Conservation (phyloP, 2,329 filamentous ascomycete genomes). For the Rhynchosporium agropyri region DNA sequence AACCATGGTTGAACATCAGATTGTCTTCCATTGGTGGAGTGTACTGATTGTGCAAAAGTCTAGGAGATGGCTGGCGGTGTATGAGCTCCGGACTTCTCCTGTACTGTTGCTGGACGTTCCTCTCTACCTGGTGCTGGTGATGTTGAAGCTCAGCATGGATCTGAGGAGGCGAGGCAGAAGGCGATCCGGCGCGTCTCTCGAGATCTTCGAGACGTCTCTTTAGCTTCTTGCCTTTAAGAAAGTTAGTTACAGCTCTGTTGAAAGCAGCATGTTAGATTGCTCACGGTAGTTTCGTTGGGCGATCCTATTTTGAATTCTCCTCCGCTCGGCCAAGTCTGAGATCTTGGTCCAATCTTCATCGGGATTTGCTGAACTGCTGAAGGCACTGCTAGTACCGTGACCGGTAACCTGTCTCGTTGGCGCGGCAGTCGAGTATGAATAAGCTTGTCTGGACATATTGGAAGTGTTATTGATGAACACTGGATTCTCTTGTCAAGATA, state of each 20-base stretch:
- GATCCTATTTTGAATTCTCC: constrained; percentile 96
- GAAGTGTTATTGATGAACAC: constrained; percentile 22
- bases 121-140: constrained; percentile 27
- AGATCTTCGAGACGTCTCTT: constrained; percentile 87
- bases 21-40: constrained; percentile 70
- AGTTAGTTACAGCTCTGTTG: constrained; percentile 24
- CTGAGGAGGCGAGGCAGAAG: constrained; percentile 58
- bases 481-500: constrained; percentile 22
- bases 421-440: constrained; percentile 39
- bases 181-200: constrained; percentile 73
- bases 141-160: constrained; percentile 51
- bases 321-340: constrained; percentile 90
- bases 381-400: constrained; percentile 88
- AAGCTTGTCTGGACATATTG: constrained; percentile 42
- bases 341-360: constrained; percentile 99
- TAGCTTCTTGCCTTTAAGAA: constrained; percentile 78
- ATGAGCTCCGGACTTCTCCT: constrained; percentile 38
- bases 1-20: constrained; percentile 66
- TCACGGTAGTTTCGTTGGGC: constrained; percentile 96
- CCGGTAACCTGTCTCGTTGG: constrained; percentile 63
- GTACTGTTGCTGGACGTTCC: constrained; percentile 36
- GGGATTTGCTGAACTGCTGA: constrained; percentile 90
- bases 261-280: constrained; percentile 42
- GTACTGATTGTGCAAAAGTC: constrained; percentile 56
- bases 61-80: constrained; percentile 46